Evolutionary conservation across 331 rosid genomes (phyloP).

Genomic region (Erythrophleum ivorense): DNA sequence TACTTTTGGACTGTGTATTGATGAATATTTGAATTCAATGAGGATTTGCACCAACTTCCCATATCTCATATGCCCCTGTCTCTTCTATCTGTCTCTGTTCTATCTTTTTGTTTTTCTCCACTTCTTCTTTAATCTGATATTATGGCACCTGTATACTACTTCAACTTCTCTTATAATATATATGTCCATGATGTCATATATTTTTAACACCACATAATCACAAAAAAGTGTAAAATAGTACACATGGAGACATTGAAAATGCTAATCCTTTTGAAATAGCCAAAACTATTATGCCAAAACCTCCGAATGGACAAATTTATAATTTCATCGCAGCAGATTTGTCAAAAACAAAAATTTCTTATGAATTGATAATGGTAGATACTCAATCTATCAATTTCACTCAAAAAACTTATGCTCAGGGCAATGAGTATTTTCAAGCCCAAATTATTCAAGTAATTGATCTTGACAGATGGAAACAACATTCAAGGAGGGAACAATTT

Average conservation of each 20-base stretch:
- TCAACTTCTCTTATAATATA: conserved; percentile 9
- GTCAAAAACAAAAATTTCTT: too few species aligned
- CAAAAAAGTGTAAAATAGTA: background rate
- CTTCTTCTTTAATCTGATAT: conserved; percentile 5
- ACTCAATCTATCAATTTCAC: too few species aligned
- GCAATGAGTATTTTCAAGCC: too few species aligned
- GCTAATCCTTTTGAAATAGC: too few species aligned
- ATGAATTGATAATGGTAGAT: too few species aligned
- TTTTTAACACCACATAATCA: background rate
- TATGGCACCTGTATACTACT: background rate
- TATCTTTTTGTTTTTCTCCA: conserved; percentile 14
- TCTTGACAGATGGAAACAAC: too few species aligned
- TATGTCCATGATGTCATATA: background rate
- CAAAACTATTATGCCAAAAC: too few species aligned
- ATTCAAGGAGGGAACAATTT: background rate
- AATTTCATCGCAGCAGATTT: too few species aligned
- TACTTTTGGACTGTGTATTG: background rate
- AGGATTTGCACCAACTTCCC: background rate
- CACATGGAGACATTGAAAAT: background rate
- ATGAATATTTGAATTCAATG: background rate
- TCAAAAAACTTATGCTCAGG: too few species aligned
- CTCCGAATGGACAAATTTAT: too few species aligned
- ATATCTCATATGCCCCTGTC: background rate
- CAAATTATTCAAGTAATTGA: too few species aligned
- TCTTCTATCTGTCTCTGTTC: background rate